Evolutionary conservation across 2,329 filamentous ascomycete species (phyloP).

Genomic region (Dothistroma septosporum): DNA sequence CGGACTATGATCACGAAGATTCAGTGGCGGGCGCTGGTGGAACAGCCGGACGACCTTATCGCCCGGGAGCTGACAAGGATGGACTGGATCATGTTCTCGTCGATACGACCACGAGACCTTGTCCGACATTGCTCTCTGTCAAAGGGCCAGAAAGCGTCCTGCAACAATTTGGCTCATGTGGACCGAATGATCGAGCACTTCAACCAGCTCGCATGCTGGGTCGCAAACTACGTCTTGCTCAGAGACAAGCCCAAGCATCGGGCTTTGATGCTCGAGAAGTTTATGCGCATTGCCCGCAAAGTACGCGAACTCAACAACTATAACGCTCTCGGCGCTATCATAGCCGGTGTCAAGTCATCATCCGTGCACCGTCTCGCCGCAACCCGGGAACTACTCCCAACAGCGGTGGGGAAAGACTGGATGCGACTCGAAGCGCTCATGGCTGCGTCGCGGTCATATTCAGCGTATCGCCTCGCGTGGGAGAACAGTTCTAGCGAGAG

Average conservation of each 20-base stretch:
- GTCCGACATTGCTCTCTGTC: conserved; percentile 79
- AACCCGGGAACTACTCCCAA: conserved; percentile 70
- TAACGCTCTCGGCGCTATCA: conserved; percentile 87
- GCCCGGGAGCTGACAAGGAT: conserved; percentile 90
- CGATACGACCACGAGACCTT: conserved; percentile 86
- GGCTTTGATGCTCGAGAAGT: conserved; percentile 86
- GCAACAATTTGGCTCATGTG: conserved; percentile 74
- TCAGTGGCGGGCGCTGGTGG: conserved; percentile 88
- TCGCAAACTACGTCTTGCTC: conserved; percentile 60
- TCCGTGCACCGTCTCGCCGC: conserved; percentile 78
- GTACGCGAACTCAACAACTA: conserved; percentile 93
- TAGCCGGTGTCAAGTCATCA: conserved; percentile 86
- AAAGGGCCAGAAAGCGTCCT: conserved; percentile 50
- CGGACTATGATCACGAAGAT: conserved; percentile 72
- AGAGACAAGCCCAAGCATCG: conserved; percentile 95
- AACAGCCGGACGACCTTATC: conserved; percentile 75
- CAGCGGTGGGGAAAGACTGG: conserved; percentile 74
- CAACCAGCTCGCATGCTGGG: conserved; percentile 56
- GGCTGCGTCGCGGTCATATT: conserved; percentile 87
- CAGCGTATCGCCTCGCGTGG: conserved; percentile 94
- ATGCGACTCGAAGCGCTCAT: conserved; percentile 86
- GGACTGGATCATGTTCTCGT: conserved; percentile 97
- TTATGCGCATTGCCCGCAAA: conserved; percentile 82
- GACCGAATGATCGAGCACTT: conserved; percentile 89
- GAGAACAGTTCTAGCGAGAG: conserved; percentile 86